Percentiles rank a stretch among this genome's conserved stretches.
These are phyloP conservation scores for Draba incana DNA, from an alignment of 345 rosid species.

Conservation along the genomic window DNA sequence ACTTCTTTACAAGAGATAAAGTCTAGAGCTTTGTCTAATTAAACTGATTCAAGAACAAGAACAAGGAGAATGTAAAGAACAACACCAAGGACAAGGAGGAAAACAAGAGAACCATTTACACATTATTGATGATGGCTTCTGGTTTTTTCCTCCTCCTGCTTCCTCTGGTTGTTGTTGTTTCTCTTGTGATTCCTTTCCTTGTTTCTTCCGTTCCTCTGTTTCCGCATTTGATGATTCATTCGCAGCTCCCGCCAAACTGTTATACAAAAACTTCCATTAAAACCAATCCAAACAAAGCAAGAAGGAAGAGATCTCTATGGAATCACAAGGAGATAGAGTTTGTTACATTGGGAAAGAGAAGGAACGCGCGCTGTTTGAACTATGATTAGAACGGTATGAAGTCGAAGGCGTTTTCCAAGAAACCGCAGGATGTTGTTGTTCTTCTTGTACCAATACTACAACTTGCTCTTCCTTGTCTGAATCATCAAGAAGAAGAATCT, in stretches of 20 bases:
- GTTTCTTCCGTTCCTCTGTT: constrained; percentile 37
- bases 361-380: constrained; percentile 48
- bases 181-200: constrained; percentile 15
- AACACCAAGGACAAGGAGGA: constrained; percentile 41
- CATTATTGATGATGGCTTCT: constrained; percentile 21
- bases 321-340: neutral
- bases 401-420: constrained; percentile 43
- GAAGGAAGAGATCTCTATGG: neutral
- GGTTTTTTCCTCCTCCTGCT: neutral
- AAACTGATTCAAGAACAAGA: constrained; percentile 26
- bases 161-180: constrained; percentile 21
- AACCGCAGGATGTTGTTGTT: constrained; percentile 16
- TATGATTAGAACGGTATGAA: constrained; percentile 49
- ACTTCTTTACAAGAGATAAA: constrained; percentile 21
- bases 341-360: constrained; percentile 67
- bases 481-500: neutral
- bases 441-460: constrained; percentile 8
- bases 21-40: neutral
- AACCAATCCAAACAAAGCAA: constrained; percentile 1
- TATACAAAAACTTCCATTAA: neutral
- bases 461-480: constrained; percentile 15
- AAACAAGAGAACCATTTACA: constrained; percentile 42
- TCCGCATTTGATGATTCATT: constrained; percentile 27
- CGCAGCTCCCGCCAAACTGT: constrained; percentile 49
- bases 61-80: constrained; percentile 25